These are phyloP conservation scores for Ascosphaera pollenicola DNA, from an alignment of 2,329 filamentous ascomycete genomes.

Conservation along the genomic window DNA sequence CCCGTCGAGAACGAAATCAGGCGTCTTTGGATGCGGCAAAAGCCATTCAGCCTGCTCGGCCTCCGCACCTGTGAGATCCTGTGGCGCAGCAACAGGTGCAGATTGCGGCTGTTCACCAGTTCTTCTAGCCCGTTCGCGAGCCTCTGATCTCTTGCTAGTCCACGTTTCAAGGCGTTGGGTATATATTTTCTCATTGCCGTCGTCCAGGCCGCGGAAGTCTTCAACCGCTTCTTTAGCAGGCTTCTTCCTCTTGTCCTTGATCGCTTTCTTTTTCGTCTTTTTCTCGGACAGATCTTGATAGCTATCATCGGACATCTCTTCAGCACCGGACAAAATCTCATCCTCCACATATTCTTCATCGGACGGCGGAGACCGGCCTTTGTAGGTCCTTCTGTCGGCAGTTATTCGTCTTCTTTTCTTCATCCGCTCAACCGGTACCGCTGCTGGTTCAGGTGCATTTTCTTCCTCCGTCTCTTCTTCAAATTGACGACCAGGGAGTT, in stretches of 20 bases:
- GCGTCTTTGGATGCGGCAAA: slow-evolving; percentile 61
- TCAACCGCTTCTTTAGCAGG: slow-evolving; percentile 22
- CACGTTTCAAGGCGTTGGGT: slow-evolving; percentile 53
- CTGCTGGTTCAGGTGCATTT: slow-evolving; percentile 11
- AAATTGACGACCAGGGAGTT: neutral
- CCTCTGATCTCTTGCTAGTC: slow-evolving; percentile 40
- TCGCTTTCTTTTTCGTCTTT: slow-evolving; percentile 7
- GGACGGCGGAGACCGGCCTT: slow-evolving; percentile 9
- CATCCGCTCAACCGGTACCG: neutral
- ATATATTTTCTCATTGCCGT: slow-evolving; percentile 71
- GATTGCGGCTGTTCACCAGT: slow-evolving; percentile 8
- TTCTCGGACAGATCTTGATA: slow-evolving; percentile 11
- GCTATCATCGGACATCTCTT: slow-evolving; percentile 8
- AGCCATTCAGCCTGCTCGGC: slow-evolving; percentile 45
- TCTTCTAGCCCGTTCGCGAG: slow-evolving; percentile 26
- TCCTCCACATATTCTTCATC: slow-evolving; percentile 15
- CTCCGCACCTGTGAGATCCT: slow-evolving; percentile 12
- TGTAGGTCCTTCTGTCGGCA: neutral
- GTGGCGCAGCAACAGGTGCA: slow-evolving; percentile 19
- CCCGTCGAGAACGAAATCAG: slow-evolving; percentile 54
- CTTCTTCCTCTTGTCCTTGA: slow-evolving; percentile 16
- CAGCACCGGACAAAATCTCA: slow-evolving; percentile 5
- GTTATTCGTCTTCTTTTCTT: neutral
- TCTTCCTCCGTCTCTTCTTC: slow-evolving; percentile 23
- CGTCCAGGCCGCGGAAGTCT: slow-evolving; percentile 48